Conservation (phyloP, 306 rosid genomes). For the Alnus glutinosa region DNA sequence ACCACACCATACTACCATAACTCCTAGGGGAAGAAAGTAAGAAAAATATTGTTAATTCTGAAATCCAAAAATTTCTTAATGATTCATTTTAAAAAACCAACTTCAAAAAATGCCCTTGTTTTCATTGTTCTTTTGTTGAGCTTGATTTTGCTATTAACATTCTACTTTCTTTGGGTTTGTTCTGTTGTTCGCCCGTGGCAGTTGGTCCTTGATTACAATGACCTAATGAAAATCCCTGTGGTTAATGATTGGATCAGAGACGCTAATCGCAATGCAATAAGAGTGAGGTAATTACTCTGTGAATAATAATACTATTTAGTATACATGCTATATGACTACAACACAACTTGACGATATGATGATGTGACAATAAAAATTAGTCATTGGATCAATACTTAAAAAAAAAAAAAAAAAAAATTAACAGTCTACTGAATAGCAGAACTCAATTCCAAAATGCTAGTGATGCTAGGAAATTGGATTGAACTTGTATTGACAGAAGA, state of each 20-base stretch:
- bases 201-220: constrained; percentile 74
- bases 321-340: too few relatives aligned
- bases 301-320: background rate
- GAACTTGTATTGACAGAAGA: background rate
- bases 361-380: too few relatives aligned
- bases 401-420: too few relatives aligned
- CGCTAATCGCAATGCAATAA: constrained; percentile 22
- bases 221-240: constrained; percentile 63
- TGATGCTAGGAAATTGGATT: background rate
- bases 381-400: too few relatives aligned
- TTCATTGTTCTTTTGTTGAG: constrained; percentile 9
- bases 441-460: background rate
- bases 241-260: constrained; percentile 41
- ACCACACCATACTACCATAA: background rate
- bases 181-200: constrained; percentile 40
- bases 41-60: background rate
- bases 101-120: background rate
- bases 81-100: background rate
- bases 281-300: constrained; percentile 51
- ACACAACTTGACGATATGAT: too few relatives aligned
- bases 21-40: background rate
- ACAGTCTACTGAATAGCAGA: too few relatives aligned
- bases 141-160: constrained; percentile 10
- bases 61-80: background rate
- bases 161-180: constrained; percentile 31